These are phyloP conservation scores for Sarcodon sp. DNA, from an alignment of 768 basidiomycete genomes.

Conservation along the genomic window DNA sequence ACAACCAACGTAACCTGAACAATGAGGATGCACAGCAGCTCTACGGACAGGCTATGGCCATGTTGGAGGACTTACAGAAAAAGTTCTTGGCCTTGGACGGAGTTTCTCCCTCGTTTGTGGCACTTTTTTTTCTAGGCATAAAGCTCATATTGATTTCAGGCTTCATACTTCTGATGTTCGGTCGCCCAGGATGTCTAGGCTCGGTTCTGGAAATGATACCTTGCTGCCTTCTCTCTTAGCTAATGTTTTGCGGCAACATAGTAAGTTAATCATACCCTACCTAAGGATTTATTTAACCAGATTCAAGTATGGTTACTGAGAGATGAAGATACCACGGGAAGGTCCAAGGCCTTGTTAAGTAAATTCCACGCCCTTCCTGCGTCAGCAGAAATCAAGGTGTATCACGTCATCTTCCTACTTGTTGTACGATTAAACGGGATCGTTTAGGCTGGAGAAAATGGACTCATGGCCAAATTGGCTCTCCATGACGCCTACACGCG, in stretches of 20 bases:
- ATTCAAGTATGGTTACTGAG: background rate
- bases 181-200: background rate
- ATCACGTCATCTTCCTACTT: background rate
- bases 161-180: background rate
- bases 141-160: too few species aligned
- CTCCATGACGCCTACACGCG: conserved; percentile 66
- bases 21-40: conserved; percentile 34
- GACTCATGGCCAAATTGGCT: conserved; percentile 65
- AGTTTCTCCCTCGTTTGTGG: conserved; percentile 27
- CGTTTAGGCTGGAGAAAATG: conserved; percentile 58
- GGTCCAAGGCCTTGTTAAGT: conserved; percentile 4
- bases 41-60: conserved; percentile 41
- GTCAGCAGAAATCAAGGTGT: background rate
- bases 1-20: conserved; percentile 27
- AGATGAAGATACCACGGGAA: background rate
- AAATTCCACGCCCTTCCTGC: background rate
- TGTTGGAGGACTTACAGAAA: conserved; percentile 51
- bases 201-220: background rate
- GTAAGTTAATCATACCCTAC: background rate
- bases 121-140: too few species aligned
- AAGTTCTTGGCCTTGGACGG: conserved; percentile 41
- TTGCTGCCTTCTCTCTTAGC: background rate
- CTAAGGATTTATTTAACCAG: too few species aligned
- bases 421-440: too few species aligned
- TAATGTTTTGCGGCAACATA: background rate